phyloP scores from a whole-genome alignment of 495 filamentous ascomycete species.

The Trichoderma orchidacearum region DNA sequence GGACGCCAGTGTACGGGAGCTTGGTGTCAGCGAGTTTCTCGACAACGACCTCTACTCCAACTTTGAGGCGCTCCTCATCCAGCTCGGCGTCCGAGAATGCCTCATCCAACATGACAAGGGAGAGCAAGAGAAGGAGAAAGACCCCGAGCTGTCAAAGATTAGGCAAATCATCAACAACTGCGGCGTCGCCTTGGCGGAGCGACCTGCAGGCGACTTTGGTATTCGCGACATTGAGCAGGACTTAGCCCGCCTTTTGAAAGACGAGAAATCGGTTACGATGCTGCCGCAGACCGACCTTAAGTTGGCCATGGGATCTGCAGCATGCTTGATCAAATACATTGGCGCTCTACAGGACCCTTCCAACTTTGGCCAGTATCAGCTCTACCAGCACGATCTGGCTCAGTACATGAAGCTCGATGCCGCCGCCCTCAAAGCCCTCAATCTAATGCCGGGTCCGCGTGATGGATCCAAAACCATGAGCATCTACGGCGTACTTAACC shows the following conservation, averaged over 20 bases:
- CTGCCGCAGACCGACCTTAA: constrained; percentile 90
- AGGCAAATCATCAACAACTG: constrained; percentile 80
- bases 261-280: constrained; percentile 62
- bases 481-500: constrained; percentile 84
- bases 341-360: constrained; percentile 76
- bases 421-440: constrained; percentile 83
- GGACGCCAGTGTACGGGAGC: constrained; percentile 89
- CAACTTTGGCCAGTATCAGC: constrained; percentile 92
- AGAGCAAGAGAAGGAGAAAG: constrained; percentile 63
- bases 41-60: constrained; percentile 99
- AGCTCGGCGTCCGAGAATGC: constrained; percentile 90
- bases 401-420: constrained; percentile 99
- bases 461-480: constrained; percentile 98
- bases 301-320: constrained; percentile 89
- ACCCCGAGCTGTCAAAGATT: constrained; percentile 81
- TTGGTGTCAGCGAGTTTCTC: constrained; percentile 93
- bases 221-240: constrained; percentile 95
- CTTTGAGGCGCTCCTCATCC: constrained; percentile 91
- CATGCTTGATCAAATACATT: constrained; percentile 92
- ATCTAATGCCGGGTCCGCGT: constrained; percentile 89
- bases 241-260: constrained; percentile 68
- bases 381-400: constrained; percentile 93
- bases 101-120: constrained; percentile 60
- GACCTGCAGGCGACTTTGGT: constrained; percentile 63
- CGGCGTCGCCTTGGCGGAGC: constrained; percentile 75